A percentile compares a stretch with the other conserved stretches of the same genome.
phyloP scores from a whole-genome alignment of 768 basidiomycete genomes.

The Megacollybia marginata region DNA sequence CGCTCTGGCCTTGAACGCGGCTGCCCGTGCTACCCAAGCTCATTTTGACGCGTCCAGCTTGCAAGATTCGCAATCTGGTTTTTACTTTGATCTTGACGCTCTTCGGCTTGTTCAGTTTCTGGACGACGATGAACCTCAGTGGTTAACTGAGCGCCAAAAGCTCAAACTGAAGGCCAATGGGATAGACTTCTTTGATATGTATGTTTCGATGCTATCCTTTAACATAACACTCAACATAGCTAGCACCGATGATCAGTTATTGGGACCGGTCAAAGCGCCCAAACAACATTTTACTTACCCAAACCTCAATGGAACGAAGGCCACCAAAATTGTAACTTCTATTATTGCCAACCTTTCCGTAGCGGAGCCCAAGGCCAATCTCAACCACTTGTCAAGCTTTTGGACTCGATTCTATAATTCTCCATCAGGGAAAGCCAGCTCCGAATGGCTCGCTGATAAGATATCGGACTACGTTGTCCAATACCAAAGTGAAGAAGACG shows the following conservation, averaged over 20 bases:
- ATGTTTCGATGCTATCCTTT: background rate
- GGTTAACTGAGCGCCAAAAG: conserved; percentile 12
- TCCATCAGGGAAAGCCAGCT: conserved; percentile 13
- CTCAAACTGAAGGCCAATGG: conserved; percentile 8
- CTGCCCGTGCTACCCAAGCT: background rate
- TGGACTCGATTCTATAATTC: conserved; percentile 15
- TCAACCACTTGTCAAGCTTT: conserved; percentile 12
- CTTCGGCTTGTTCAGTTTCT: conserved; percentile 11
- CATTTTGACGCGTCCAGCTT: background rate
- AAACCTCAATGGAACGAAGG: background rate
- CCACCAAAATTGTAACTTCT: conserved; percentile 2
- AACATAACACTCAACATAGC: no score
- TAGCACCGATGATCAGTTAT: no score
- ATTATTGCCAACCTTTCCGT: conserved; percentile 4
- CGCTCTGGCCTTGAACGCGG: no score
- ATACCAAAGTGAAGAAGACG: conserved; percentile 3
- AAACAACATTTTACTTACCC: background rate
- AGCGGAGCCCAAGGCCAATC: conserved; percentile 9
- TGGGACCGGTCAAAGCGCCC: no score
- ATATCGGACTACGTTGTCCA: conserved; percentile 6
- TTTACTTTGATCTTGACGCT: conserved; percentile 5
- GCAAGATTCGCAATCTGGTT: background rate
- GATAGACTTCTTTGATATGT: conserved; percentile 10
- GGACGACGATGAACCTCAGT: conserved; percentile 2
- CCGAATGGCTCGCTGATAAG: conserved; percentile 12